Percentiles rank a stretch among this genome's conserved stretches.
These are phyloP conservation scores for Lecanicillium sp. DNA, from an alignment of 2,329 filamentous ascomycete species.

Conservation along the genomic window DNA sequence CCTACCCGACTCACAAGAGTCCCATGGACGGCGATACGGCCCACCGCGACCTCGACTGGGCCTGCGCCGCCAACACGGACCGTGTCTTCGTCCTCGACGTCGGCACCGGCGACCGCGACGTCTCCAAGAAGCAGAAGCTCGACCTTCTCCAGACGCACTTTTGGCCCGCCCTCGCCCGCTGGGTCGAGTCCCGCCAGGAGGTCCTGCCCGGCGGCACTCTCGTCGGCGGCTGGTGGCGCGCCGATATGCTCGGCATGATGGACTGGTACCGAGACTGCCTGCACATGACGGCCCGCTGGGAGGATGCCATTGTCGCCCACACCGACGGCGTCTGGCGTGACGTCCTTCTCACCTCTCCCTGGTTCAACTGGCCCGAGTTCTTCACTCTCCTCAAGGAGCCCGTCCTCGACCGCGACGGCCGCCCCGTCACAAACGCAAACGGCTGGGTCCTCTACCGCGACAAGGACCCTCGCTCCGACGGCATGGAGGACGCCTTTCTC, in stretches of 20 bases:
- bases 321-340: conserved; percentile 17
- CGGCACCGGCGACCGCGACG: conserved; percentile 9
- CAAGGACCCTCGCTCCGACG: conserved; percentile 9
- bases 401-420: conserved; percentile 8
- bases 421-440: conserved; percentile 1
- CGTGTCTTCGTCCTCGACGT: conserved; percentile 12
- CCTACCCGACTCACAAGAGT: conserved; percentile 15
- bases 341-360: conserved; percentile 16
- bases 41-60: conserved; percentile 15
- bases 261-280: conserved; percentile 20
- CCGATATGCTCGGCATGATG: conserved; percentile 19
- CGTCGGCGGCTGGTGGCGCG: conserved; percentile 16
- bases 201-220: conserved; percentile 14
- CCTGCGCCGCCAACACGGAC: conserved; percentile 13
- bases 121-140: conserved; percentile 13
- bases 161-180: conserved; percentile 18
- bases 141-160: conserved; percentile 16
- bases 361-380: conserved; percentile 20
- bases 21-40: conserved; percentile 16
- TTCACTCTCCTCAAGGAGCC: conserved; percentile 12
- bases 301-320: conserved; percentile 13
- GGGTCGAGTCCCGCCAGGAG: conserved; percentile 15
- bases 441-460: conserved; percentile 9
- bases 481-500: conserved; percentile 17
- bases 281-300: conserved; percentile 11